phyloP scores from a whole-genome alignment of 257 asterid genomes.

The Solanum chiquidenum region DNA sequence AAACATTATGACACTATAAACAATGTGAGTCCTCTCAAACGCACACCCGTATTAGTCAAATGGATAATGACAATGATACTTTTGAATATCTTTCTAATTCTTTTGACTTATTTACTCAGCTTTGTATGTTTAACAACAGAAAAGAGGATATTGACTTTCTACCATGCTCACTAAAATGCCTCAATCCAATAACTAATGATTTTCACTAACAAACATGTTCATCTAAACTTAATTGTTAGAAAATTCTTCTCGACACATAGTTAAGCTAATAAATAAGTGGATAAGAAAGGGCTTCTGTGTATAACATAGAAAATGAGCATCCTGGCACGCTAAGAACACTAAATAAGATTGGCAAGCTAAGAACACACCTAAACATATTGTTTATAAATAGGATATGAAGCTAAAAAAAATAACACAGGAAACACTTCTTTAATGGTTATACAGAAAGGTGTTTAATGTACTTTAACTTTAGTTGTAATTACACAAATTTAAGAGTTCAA shows the following conservation, averaged over 20 bases:
- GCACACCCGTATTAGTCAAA: background rate
- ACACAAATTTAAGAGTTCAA: no score
- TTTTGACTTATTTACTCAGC: background rate
- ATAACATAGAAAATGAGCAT: background rate
- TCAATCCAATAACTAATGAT: background rate
- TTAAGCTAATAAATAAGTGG: background rate
- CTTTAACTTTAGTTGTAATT: no score
- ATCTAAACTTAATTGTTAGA: background rate
- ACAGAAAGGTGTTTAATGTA: no score
- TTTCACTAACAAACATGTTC: background rate
- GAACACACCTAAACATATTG: conserved; percentile 65
- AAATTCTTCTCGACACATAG: background rate
- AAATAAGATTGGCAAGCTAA: background rate
- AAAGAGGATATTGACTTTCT: background rate
- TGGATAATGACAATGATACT: background rate
- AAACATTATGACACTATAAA: background rate
- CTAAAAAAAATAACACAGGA: background rate
- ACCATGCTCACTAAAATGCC: background rate
- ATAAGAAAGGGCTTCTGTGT: background rate
- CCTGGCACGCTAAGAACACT: background rate
- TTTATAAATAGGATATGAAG: conserved; percentile 76
- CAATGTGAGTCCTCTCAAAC: background rate
- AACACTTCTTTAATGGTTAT: no score
- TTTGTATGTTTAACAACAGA: background rate
- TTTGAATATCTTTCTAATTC: background rate